Conservation (phyloP, 352 stramenopile genomes). For the Achlya hypogyna region DNA sequence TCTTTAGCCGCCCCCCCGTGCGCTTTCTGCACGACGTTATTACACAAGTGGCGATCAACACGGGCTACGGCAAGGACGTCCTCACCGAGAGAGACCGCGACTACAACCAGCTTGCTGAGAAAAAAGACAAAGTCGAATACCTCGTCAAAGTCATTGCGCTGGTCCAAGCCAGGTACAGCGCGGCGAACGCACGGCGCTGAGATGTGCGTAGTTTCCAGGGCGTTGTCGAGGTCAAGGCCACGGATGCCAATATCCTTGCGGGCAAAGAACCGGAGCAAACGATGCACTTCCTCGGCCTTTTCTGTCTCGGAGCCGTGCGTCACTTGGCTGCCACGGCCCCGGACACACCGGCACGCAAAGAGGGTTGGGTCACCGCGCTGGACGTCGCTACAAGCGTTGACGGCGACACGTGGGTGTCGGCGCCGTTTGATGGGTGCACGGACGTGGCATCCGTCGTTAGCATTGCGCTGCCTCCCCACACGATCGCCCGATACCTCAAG, state of each 20-base stretch:
- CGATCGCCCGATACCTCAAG: constrained; percentile 43
- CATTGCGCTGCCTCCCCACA: neutral
- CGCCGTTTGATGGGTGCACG: constrained; percentile 20
- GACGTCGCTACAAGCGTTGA: constrained; percentile 50
- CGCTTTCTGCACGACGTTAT: constrained; percentile 77
- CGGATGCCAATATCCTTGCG: constrained; percentile 63
- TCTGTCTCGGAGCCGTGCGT: constrained; percentile 7
- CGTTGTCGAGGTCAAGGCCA: constrained; percentile 27
- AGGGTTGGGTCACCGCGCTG: constrained; percentile 51
- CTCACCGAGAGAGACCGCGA: constrained; percentile 44
- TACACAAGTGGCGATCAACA: constrained; percentile 58
- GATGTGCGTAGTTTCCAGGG: constrained; percentile 9
- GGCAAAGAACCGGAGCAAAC: constrained; percentile 69
- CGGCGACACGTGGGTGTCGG: constrained; percentile 44
- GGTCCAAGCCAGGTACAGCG: constrained; percentile 44
- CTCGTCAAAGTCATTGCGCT: constrained; percentile 65
- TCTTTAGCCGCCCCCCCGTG: constrained; percentile 66
- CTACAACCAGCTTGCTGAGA: constrained; percentile 53
- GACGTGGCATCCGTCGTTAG: constrained; percentile 3
- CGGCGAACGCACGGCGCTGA: neutral
- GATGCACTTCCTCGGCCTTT: constrained; percentile 45
- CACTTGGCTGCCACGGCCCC: constrained; percentile 3
- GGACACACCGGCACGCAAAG: neutral
- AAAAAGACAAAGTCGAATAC: constrained; percentile 69
- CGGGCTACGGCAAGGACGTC: constrained; percentile 39